Evolutionary conservation across 2,329 filamentous ascomycete species (phyloP).

Genomic region (Fusarium concolor): DNA sequence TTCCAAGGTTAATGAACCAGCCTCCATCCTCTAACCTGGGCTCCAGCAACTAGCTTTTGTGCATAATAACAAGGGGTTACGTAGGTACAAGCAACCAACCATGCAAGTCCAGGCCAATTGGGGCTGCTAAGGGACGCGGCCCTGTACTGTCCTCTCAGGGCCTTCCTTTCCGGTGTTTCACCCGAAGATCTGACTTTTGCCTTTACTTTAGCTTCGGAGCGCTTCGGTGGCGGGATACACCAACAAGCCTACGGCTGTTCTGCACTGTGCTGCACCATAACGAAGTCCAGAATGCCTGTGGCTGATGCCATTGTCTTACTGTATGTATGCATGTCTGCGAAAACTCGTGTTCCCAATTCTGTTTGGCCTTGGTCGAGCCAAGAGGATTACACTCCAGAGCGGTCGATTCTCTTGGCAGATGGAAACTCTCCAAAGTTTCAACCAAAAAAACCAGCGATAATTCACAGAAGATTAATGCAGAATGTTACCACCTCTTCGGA

Average conservation of each 20-base stretch:
- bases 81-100: slow-evolving; percentile 18
- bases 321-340: neutral
- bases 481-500: neutral
- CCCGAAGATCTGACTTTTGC: slow-evolving; percentile 18
- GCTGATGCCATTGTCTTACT: slow-evolving; percentile 6
- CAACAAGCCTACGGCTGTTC: neutral
- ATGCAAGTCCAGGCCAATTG: slow-evolving; percentile 13
- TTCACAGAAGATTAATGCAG: slow-evolving; percentile 6
- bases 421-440: neutral
- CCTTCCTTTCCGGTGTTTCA: slow-evolving; percentile 26
- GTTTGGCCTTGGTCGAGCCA: neutral
- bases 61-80: slow-evolving; percentile 25
- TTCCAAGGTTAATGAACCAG: slow-evolving; percentile 30
- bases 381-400: neutral
- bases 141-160: slow-evolving; percentile 10
- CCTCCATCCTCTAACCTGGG: neutral
- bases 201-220: neutral
- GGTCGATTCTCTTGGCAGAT: slow-evolving; percentile 4
- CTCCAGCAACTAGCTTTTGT: neutral
- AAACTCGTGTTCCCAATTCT: neutral
- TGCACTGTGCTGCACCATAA: neutral
- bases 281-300: slow-evolving; percentile 1
- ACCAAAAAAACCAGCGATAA: neutral
- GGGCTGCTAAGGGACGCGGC: slow-evolving; percentile 10
- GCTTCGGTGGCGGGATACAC: slow-evolving; percentile 22